Evolutionary conservation across 148 eudicot genomes (phyloP).

Genomic region (Vaccinium corymbosum): DNA sequence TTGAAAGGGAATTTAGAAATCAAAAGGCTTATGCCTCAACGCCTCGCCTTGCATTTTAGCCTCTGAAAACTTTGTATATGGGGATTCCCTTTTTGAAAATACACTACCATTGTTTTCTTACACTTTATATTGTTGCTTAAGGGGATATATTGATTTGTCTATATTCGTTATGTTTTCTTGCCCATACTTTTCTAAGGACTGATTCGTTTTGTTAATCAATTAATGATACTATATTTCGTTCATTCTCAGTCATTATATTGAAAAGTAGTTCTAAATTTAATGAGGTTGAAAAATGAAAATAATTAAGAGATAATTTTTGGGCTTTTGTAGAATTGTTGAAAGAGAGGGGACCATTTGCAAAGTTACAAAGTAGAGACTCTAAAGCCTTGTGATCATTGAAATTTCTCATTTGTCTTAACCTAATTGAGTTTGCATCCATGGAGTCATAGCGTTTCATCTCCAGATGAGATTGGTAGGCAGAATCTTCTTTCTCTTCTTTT

Average conservation of each 20-base stretch:
- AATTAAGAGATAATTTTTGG: neutral
- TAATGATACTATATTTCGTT: neutral
- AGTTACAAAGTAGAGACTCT: neutral
- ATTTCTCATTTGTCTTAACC: neutral
- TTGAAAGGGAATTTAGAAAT: too few species aligned
- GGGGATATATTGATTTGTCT: too few species aligned
- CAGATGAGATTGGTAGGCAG: neutral
- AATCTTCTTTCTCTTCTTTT: neutral
- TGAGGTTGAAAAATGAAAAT: neutral
- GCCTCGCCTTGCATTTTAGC: too few species aligned
- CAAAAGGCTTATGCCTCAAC: too few species aligned
- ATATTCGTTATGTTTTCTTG: neutral
- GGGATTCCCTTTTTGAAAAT: too few species aligned
- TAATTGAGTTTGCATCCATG: slow-evolving; percentile 10
- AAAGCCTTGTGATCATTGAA: neutral
- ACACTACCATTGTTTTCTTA: too few species aligned
- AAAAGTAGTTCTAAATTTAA: neutral
- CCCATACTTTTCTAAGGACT: neutral
- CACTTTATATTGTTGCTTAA: too few species aligned
- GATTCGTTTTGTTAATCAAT: neutral
- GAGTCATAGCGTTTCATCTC: neutral
- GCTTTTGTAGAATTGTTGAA: neutral
- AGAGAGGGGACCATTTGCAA: neutral
- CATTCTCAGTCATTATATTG: neutral
- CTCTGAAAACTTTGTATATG: too few species aligned